Base-by-base conservation (phyloP, 2,329 filamentous ascomycete genomes). In the Aspergillus alliaceus region DNA sequence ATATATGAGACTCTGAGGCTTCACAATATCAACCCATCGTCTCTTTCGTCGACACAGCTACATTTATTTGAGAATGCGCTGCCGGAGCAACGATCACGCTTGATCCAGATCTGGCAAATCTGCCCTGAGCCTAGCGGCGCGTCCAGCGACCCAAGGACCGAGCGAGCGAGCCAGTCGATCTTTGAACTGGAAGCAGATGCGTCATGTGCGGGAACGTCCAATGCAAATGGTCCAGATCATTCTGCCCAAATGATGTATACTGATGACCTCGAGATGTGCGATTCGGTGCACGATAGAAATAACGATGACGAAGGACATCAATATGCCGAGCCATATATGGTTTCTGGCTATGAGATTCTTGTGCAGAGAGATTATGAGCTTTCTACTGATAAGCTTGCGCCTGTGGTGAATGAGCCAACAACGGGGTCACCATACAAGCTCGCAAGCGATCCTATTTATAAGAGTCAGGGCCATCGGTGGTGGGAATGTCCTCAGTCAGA, bases 81-180 rank as follows among this genome's bases (percentile, higher is more conserved):
- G 56, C 78, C 84, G 24, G 81, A 87, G 42, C 90, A 96, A 73
- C 86, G 88, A 67, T 77, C 87, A 56, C 85, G 90, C 22, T 81
- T 96, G 15, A 80, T 96, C 37, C 89, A 96, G 72, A 85, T 96
- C 15, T 96, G 92, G 92, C 87, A 86, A 58, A 91, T 93, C 64
- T 90, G 86, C 57, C 90, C 90, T 39, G 58, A 53, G 55, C 51
- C 47, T 40, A 50, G 52, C 52, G 39, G 14, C 20, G 27, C 20
- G 32, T 18, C 53, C 40, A 29, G 32, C 35, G 9, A 35, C 25
- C 12, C 40, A 32, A 29, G 22, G 12, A 24, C n/a, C 27, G 15
- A 35, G 29, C 15, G 22, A 31, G 29, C 12, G 20, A 12, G 24
- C 7, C 44, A 47, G 25, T 32, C 44, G 18, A 32, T 3, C 44